Percentiles rank a stretch among this genome's conserved stretches.
phyloP scores from a whole-genome alignment of 257 asterid genomes.

The Sherardia arvensis region DNA sequence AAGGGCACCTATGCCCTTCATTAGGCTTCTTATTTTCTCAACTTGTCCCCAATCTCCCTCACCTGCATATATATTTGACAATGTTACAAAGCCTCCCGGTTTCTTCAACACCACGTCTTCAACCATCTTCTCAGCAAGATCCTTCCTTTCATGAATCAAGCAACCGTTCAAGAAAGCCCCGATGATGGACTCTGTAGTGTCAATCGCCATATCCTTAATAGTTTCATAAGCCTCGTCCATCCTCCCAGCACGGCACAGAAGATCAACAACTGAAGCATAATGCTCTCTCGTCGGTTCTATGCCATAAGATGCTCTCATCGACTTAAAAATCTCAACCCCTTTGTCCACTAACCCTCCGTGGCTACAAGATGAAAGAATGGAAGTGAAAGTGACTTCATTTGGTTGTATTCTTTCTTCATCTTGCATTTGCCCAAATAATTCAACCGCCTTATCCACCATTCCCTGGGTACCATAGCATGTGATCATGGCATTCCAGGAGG shows the following conservation, averaged over 20 bases:
- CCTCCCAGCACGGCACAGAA: slow-evolving; percentile 48
- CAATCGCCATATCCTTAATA: slow-evolving; percentile 27
- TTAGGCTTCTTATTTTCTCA: slow-evolving; percentile 34
- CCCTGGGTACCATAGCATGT: slow-evolving; percentile 60
- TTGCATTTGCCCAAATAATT: slow-evolving; percentile 38
- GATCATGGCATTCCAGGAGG: slow-evolving; percentile 58
- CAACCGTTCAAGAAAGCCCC: slow-evolving; percentile 67
- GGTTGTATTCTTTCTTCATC: slow-evolving; percentile 27
- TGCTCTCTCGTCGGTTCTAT: slow-evolving; percentile 36
- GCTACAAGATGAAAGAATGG: slow-evolving; percentile 47
- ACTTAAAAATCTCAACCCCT: slow-evolving; percentile 35
- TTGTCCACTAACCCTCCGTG: slow-evolving; percentile 45
- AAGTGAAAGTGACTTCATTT: slow-evolving; percentile 40
- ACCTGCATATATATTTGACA: slow-evolving; percentile 45
- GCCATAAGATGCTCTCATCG: slow-evolving; percentile 23
- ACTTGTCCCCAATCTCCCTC: slow-evolving; percentile 57
- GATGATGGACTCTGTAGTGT: slow-evolving; percentile 23
- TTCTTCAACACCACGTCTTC: slow-evolving; percentile 28
- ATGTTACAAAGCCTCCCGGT: slow-evolving; percentile 40
- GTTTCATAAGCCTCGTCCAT: slow-evolving; percentile 39
- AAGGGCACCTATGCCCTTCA: slow-evolving; percentile 36
- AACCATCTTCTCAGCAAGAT: slow-evolving; percentile 45
- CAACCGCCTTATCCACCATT: slow-evolving; percentile 35
- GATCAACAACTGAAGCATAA: slow-evolving; percentile 45
- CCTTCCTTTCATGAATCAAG: slow-evolving; percentile 44